A percentile compares a stretch with the other conserved stretches of the same genome.
Conservation (phyloP, 2,329 filamentous ascomycete species). For the Penicillium sumatraense region DNA sequence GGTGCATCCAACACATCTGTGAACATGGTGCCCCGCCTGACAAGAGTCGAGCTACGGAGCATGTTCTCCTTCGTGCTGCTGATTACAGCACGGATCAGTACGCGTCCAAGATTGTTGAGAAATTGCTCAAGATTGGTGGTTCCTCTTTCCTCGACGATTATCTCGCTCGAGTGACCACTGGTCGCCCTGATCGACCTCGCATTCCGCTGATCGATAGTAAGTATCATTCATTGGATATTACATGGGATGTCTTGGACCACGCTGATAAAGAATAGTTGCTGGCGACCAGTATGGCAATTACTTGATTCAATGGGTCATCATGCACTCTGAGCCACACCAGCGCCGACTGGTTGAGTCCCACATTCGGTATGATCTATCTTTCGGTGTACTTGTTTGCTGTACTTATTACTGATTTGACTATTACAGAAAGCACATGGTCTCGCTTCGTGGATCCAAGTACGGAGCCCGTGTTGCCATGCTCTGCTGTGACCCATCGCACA, state of each 20-base stretch:
- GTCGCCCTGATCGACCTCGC: slow-evolving; percentile 84
- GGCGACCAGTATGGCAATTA: slow-evolving; percentile 99
- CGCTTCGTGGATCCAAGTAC: slow-evolving; percentile 95
- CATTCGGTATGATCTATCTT: slow-evolving; percentile 66
- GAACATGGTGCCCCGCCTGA: slow-evolving; percentile 92
- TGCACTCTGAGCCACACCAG: slow-evolving; percentile 83
- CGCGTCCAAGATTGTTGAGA: slow-evolving; percentile 98
- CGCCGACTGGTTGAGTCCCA: slow-evolving; percentile 91
- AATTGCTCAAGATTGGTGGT: slow-evolving; percentile 96
- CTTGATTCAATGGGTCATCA: slow-evolving; percentile 94
- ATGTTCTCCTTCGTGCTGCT: slow-evolving; percentile 88
- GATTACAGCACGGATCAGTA: slow-evolving; percentile 99
- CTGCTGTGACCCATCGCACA: slow-evolving; percentile 90
- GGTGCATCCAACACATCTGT: slow-evolving; percentile 99
- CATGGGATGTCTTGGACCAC: not conserved
- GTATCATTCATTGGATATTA: slow-evolving; percentile 30
- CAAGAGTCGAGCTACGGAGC: slow-evolving; percentile 90
- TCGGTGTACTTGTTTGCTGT: not conserved
- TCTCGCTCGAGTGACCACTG: slow-evolving; percentile 90
- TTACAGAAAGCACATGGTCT: slow-evolving; percentile 92
- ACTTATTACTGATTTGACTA: slow-evolving; percentile 6
- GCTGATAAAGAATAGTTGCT: slow-evolving; percentile 60
- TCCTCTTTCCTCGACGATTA: slow-evolving; percentile 89
- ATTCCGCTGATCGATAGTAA: slow-evolving; percentile 93
- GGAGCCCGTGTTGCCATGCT: slow-evolving; percentile 98